phyloP scores from a whole-genome alignment of 2,329 filamentous ascomycete genomes.

The Alternaria sp. region DNA sequence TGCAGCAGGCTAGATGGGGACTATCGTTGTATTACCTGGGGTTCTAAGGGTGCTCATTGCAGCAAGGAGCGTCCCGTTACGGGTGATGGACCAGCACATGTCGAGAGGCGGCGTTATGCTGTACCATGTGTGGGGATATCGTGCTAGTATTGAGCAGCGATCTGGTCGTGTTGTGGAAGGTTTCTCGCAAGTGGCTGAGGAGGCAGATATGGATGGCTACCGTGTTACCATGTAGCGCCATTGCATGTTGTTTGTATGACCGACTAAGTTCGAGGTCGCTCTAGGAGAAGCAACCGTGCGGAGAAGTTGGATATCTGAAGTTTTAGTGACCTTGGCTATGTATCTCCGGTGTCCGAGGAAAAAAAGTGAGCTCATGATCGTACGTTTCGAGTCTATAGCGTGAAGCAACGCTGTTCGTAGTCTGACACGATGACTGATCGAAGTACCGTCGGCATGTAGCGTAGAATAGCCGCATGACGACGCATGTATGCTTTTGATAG shows the following conservation, averaged over 20 bases:
- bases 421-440: neutral
- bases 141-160: conserved; percentile 25
- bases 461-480: conserved; percentile 10
- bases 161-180: conserved; percentile 29
- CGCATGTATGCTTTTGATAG: conserved; percentile 8
- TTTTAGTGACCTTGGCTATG: neutral
- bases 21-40: conserved; percentile 11
- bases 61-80: conserved; percentile 20
- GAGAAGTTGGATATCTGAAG: conserved; percentile 18
- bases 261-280: conserved; percentile 15
- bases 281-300: conserved; percentile 20
- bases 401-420: conserved; percentile 7
- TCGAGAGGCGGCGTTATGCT: conserved; percentile 35
- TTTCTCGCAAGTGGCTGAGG: conserved; percentile 24
- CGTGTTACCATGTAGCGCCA: conserved; percentile 18
- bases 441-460: neutral
- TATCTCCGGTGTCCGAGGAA: neutral
- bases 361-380: neutral
- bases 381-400: conserved; percentile 2
- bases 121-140: conserved; percentile 39
- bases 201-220: conserved; percentile 14
- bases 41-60: conserved; percentile 11
- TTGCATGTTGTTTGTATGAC: conserved; percentile 20
- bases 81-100: conserved; percentile 25
- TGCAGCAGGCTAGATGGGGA: conserved; percentile 19